Conservation (phyloP, 1,284 basidiomycete genomes). For the Cutaneotrichosporon sp. region DNA sequence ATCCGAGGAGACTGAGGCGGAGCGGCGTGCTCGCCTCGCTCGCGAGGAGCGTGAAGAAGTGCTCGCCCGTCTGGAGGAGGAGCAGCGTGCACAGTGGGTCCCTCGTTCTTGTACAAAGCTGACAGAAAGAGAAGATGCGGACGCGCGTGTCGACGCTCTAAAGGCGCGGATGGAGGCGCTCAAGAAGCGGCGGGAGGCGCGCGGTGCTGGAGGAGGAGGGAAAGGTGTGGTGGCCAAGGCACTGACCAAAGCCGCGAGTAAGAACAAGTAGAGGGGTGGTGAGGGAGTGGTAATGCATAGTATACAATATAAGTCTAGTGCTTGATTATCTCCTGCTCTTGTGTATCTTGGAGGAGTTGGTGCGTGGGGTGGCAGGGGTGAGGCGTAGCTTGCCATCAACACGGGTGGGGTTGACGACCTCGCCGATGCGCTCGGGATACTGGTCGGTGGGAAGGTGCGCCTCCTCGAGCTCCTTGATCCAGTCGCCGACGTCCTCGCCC, state of each 20-base stretch:
- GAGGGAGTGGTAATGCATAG: constrained; percentile 6
- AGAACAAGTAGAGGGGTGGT: neutral
- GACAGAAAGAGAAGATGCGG: constrained; percentile 50
- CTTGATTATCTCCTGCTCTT: neutral
- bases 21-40: constrained; percentile 39
- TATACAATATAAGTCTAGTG: neutral
- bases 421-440: neutral
- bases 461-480: constrained; percentile 29
- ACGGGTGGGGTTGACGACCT: neutral
- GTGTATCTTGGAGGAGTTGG: neutral
- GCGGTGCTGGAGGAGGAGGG: constrained; percentile 12
- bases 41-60: constrained; percentile 54
- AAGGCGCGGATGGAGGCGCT: constrained; percentile 50
- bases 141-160: constrained; percentile 47
- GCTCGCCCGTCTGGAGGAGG: constrained; percentile 49
- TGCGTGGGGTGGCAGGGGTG: constrained; percentile 6
- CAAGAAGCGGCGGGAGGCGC: constrained; percentile 43
- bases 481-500: constrained; percentile 35
- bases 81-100: constrained; percentile 54
- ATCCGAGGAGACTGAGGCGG: constrained; percentile 48
- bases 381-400: constrained; percentile 12
- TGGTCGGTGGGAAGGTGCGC: neutral
- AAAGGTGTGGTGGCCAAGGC: neutral
- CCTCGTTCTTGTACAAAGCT: constrained; percentile 3
- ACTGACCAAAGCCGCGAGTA: neutral